These are phyloP conservation scores for Mycena kentingensis DNA, from an alignment of 768 basidiomycete genomes.

Conservation along the genomic window DNA sequence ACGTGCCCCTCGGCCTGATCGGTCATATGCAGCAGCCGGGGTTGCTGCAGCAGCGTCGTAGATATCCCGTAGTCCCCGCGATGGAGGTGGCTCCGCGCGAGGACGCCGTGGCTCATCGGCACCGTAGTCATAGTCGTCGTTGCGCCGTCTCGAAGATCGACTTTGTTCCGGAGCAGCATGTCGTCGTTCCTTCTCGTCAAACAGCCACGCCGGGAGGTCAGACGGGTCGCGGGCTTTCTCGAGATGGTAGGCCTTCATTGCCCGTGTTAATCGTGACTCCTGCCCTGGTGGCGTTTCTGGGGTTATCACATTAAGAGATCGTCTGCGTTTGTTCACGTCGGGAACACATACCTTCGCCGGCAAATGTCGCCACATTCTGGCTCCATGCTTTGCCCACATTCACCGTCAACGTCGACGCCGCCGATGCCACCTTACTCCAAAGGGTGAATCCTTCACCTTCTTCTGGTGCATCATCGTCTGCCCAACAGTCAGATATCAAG, in stretches of 20 bases:
- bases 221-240: conserved; percentile 56
- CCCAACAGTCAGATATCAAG: conserved; percentile 3
- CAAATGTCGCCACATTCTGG: conserved; percentile 38
- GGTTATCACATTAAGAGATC: not conserved
- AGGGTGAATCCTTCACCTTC: conserved; percentile 45
- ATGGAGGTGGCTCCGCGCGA: conserved; percentile 21
- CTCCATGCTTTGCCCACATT: conserved; percentile 63
- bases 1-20: conserved; percentile 18
- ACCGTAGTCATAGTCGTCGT: conserved; percentile 18
- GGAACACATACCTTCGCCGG: conserved; percentile 46
- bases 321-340: not conserved
- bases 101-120: conserved; percentile 3
- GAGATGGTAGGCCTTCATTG: conserved; percentile 70
- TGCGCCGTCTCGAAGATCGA: conserved; percentile 19
- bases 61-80: conserved; percentile 39
- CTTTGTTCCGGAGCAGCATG: conserved; percentile 21
- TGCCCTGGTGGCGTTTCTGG: conserved; percentile 54
- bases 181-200: conserved; percentile 57
- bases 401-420: conserved; percentile 54
- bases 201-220: conserved; percentile 70
- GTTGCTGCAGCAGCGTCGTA: conserved; percentile 36
- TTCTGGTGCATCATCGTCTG: conserved; percentile 7
- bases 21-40: conserved; percentile 6
- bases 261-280: conserved; percentile 62
- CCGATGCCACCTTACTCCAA: conserved; percentile 60